Evolutionary conservation across 208 protist species (phyloP), one percentile per base, ranked within the genome.

Genomic region (Leishmania amazonensis): DNA sequence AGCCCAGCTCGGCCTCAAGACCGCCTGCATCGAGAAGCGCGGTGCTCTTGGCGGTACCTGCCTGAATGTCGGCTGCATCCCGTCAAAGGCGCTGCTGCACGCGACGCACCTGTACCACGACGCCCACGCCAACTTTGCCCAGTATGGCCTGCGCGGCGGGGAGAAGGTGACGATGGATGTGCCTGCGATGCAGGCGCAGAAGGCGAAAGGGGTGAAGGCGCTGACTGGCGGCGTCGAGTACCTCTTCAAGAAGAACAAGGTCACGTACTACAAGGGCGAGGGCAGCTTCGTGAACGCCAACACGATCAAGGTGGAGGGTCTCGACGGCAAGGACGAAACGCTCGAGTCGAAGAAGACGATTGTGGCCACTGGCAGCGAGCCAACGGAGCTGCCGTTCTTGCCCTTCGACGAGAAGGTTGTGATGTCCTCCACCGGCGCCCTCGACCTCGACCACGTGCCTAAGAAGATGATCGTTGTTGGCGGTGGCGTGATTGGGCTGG

Each of bases 21-120:
- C 98, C 0, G 96, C 98, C 17, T 99, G 99, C 87, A 89, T 99
- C 47, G 99, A 99, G 88, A 99, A 99, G 91, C 95, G 99, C 80
- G 99, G 99, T 49, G 78, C 93, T 57, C 96, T 99, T 35, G 99
- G 99, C 49, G 99, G 99, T 80, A 99, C 99, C 28, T 99, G 99
- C 94, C 94, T 99, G n/a, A 99, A 99, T 89, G 99, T 99, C 51
- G 99, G 98, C 51, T 99, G 99, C 95, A 99, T 99, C 84, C 99
- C 99, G 21, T 99, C 99, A 75, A 99, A 99, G 94, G 94, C 99
- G 54, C 96, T 99, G 8, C 95, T 99, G 0, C 96, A 99, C 87
- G 96, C 99, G 49, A 99, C 99, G 45, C 99, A 99, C 89, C 67
- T 99, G 67, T 99, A 99, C 87, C 93, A 99, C 79, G 93, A 99